Conservation (phyloP, 345 rosid genomes). For the Heritiera littoralis region DNA sequence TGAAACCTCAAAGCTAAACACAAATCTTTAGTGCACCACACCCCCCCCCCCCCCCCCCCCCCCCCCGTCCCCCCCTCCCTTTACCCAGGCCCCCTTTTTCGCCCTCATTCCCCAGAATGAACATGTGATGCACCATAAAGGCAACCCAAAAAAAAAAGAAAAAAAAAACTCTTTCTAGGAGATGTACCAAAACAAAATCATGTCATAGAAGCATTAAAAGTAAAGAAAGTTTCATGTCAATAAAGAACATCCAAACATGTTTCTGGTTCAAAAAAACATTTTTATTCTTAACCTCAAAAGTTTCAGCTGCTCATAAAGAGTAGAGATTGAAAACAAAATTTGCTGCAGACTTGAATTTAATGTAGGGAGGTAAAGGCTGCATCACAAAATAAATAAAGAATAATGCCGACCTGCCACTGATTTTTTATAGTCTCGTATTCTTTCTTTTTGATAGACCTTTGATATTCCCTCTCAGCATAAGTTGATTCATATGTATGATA, state of each 20-base stretch:
- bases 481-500: slow-evolving; percentile 78
- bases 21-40: background rate
- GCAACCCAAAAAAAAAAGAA: background rate
- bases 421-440: slow-evolving; percentile 83
- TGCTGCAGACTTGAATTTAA: background rate
- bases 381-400: background rate
- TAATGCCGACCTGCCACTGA: slow-evolving; percentile 83
- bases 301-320: background rate
- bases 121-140: background rate
- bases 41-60: background rate
- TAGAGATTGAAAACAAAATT: background rate
- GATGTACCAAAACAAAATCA: background rate
- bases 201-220: background rate
- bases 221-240: background rate
- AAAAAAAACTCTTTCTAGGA: background rate
- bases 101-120: background rate
- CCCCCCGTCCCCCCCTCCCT: background rate
- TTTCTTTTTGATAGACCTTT: slow-evolving; percentile 50
- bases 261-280: too few relatives aligned
- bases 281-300: background rate
- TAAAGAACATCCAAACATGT: background rate
- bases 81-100: too few relatives aligned
- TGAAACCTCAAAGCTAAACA: background rate
- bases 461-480: slow-evolving; percentile 82
- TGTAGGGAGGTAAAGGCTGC: background rate